Evolutionary conservation across 345 rosid species (phyloP), one percentile per base, ranked within the genome.

Genomic region (Euphorbia tirucalli): DNA sequence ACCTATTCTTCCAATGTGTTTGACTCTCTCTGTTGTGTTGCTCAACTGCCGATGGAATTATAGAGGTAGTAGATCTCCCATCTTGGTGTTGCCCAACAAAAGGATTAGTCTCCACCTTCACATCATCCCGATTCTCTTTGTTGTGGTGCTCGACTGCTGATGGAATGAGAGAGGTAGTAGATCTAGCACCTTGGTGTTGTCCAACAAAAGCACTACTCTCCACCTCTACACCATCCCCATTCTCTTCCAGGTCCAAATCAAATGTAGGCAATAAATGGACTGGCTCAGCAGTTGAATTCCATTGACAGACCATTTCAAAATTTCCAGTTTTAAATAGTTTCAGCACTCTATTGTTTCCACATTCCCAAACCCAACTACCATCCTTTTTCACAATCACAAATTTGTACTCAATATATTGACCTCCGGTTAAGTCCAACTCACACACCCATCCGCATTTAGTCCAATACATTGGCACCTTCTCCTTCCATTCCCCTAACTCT

Each of bases 401-500:
- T 79, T 95, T 92, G 77, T 55, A 95, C 82, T 92, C 96, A 28
- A 89, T 64, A 61, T 79, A 69, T 49, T 86, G 80, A 6, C 83
- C 87, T 71, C 86, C 93, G 59, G 62, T 77, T 67, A 90, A 71
- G 76, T 87, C 85, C 76, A 92, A 75, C 50, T 86, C 83, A 72
- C 87, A 86, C 19, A 87, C 87, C 99, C 99, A 95, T 70, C 97
- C 99, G 3, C 57, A 78, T 83, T 88, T 85, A 8, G 89, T 88
- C 99, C 99, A 95, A 66, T 77, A 72, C 87, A 92, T 78, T 5
- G 84, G 73, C 70, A 88, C 86, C n/a, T 82, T 79, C 84, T 89
- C 88, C 85, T 95, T 95, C 99, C 97, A 95, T 0, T 85, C 85
- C 63, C 99, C 97, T 70, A 95, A 69, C 74, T 90, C 97, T 77